Conservation (phyloP, 306 rosid species). For the Ochetophila trinervis region DNA sequence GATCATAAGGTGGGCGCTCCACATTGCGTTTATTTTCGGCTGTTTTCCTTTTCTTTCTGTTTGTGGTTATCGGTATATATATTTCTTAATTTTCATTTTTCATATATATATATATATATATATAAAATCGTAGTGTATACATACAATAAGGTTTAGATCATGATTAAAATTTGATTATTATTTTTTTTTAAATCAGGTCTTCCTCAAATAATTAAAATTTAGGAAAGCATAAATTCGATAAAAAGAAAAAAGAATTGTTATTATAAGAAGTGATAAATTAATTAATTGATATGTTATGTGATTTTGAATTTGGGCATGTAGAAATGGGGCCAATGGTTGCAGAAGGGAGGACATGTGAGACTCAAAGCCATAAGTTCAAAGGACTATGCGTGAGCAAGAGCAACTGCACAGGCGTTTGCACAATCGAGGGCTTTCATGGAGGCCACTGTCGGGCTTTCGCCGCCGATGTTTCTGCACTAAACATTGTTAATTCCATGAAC, state of each 20-base stretch:
- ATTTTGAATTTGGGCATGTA: constrained; percentile 6
- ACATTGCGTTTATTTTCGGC: constrained; percentile 33
- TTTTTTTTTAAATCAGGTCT: too few relatives aligned
- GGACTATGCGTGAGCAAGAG: constrained; percentile 38
- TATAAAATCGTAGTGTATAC: too few relatives aligned
- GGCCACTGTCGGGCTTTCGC: constrained; percentile 57
- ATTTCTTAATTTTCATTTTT: not conserved
- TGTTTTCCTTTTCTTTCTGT: constrained; percentile 39
- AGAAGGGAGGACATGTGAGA: constrained; percentile 54
- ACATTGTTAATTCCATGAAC: constrained; percentile 13
- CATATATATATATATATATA: not conserved
- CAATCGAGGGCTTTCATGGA: constrained; percentile 40
- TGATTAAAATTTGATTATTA: too few relatives aligned
- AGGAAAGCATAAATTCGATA: not conserved
- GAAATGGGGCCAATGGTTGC: constrained; percentile 50
- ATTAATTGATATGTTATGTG: not conserved
- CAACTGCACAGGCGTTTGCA: constrained; percentile 50
- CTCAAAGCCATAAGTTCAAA: constrained; percentile 45
- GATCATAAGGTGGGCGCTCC: constrained; percentile 33
- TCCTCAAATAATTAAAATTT: too few relatives aligned
- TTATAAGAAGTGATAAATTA: not conserved
- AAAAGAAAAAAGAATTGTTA: not conserved
- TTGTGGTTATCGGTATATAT: constrained; percentile 44
- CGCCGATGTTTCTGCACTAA: constrained; percentile 59
- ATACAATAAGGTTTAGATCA: too few relatives aligned